Percentiles rank a stretch among this genome's conserved stretches.
Conservation (phyloP, 768 basidiomycete species). For the Sistotremastrum niveocremeum region DNA sequence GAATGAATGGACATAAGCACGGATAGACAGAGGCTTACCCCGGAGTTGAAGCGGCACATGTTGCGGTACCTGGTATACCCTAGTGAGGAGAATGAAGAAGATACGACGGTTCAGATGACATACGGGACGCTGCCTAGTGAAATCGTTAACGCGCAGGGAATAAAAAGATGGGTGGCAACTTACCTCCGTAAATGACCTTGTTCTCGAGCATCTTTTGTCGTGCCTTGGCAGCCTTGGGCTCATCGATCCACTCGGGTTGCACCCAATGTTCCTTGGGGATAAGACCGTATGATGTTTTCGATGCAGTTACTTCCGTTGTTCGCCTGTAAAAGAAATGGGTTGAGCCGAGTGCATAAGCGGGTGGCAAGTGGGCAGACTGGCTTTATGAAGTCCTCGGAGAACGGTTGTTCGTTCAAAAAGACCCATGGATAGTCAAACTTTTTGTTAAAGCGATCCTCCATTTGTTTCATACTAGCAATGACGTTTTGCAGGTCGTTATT, state of each 20-base stretch:
- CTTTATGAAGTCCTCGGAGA: constrained; percentile 60
- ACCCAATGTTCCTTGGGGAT: constrained; percentile 31
- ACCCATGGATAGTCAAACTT: constrained; percentile 65
- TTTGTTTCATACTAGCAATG: constrained; percentile 51
- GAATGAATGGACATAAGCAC: background rate
- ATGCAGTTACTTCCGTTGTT: constrained; percentile 20
- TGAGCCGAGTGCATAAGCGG: background rate
- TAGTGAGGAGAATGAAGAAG: background rate
- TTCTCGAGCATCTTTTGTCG: constrained; percentile 49
- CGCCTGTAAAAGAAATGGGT: constrained; percentile 10
- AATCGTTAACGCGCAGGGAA: constrained; percentile 1
- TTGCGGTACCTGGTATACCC: constrained; percentile 46
- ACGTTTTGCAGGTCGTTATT: constrained; percentile 50
- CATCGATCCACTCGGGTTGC: constrained; percentile 34
- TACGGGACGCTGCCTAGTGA: constrained; percentile 55
- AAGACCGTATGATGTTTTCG: constrained; percentile 21
- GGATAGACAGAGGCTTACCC: constrained; percentile 32
- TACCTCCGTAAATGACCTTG: constrained; percentile 43
- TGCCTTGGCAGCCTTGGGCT: constrained; percentile 39
- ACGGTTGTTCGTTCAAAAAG: constrained; percentile 74
- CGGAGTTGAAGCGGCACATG: constrained; percentile 94
- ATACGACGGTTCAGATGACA: constrained; percentile 15
- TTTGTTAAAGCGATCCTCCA: constrained; percentile 52
- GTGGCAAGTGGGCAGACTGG: constrained; percentile 16
- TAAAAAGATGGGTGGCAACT: background rate